phyloP scores from a whole-genome alignment of 371 early-diverging fungal genomes.

The Mucor lusitanicus region DNA sequence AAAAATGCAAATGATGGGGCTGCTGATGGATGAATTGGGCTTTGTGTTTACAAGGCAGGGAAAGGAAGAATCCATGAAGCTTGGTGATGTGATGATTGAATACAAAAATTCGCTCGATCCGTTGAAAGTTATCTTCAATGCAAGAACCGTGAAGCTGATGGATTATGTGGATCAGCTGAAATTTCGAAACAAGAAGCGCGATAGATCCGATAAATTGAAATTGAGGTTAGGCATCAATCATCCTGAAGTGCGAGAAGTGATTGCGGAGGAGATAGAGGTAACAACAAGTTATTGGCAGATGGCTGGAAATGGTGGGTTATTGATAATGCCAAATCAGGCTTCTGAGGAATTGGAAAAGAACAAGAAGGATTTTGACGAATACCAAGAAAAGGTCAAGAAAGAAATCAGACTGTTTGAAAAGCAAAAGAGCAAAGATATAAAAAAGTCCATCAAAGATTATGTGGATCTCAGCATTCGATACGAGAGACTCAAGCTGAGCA shows the following conservation, averaged over 20 bases:
- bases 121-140: conserved; percentile 57
- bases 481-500: conserved; percentile 50
- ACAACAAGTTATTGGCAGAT: background rate
- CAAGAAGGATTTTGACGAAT: conserved; percentile 42
- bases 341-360: conserved; percentile 35
- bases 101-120: conserved; percentile 58
- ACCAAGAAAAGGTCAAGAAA: conserved; percentile 51
- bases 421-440: conserved; percentile 53
- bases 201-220: conserved; percentile 49
- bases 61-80: conserved; percentile 55
- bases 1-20: conserved; percentile 62
- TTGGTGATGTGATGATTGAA: conserved; percentile 62
- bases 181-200: conserved; percentile 47
- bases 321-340: conserved; percentile 20
- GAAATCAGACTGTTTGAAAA: conserved; percentile 56
- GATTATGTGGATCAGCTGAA: conserved; percentile 61
- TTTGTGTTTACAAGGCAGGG: conserved; percentile 57
- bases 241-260: conserved; percentile 44
- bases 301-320: background rate
- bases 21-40: conserved; percentile 59
- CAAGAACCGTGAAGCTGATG: conserved; percentile 54
- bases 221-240: conserved; percentile 47
- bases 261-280: conserved; percentile 50
- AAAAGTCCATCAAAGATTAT: conserved; percentile 49
- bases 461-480: conserved; percentile 46